Evolutionary conservation across 2,329 filamentous ascomycete genomes (phyloP), one percentile per base, ranked within the genome.

Genomic region (Penicillium corylophilum): DNA sequence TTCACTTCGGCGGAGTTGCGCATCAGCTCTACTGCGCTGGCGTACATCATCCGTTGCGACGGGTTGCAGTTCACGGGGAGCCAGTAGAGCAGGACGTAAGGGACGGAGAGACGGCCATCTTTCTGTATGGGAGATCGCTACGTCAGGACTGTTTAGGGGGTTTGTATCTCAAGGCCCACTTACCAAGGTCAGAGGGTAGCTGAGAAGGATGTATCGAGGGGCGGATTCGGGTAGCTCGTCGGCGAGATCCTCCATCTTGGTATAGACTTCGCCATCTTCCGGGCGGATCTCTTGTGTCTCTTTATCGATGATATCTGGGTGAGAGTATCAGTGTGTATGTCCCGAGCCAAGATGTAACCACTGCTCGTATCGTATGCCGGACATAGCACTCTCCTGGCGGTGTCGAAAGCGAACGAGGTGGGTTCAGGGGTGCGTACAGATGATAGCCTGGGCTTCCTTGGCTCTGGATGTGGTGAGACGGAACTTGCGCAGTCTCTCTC

Each of bases 11-110:
- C 89, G 48, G 90, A 95, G 68, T 90, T 95, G 59, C 92, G 85
- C 87, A 97, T 91, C 71, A 97, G 75, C 76, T 99, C 94, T 74
- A 96, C 96, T 39, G 94, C 94, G 35, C 92, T 89, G 26, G 94
- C 94, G 71, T 97, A 99, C 69, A 94, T 78, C 94, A 97, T 97
- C 62, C 90, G 85, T 67, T 88, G 78, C 67, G 92, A 89, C 61
- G 82, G 84, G 71, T 95, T 96, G 76, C 90, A 94, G 44, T 93
- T 96, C 46, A 87, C 88, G 7, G 94, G 94, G 20, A 97, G 84
- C 76, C 96, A 97, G 78, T 95, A 96, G 20, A 99, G 77, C 70
- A 97, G 83, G 42, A 96, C 90, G 71, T 99, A 99, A 9, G 94
- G 94, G 3, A 96, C 91, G 5, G 90, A 88, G 39, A 91, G 73